phyloP scores from a whole-genome alignment of 306 rosid species.

The Leucaena leucocephala region DNA sequence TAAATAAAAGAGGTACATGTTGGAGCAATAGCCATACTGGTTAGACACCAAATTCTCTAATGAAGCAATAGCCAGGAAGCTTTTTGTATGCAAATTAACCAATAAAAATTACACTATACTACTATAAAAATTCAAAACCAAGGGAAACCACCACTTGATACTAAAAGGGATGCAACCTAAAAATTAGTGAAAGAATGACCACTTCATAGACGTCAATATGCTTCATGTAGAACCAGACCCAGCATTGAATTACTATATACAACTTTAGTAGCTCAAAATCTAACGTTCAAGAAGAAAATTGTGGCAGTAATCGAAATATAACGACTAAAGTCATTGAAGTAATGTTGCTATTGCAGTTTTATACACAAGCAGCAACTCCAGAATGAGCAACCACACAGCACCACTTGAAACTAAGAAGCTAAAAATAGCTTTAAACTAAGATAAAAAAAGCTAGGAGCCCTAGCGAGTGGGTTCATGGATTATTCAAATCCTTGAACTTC shows the following conservation, averaged over 20 bases:
- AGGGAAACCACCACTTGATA: slow-evolving; percentile 17
- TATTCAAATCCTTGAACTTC: slow-evolving; percentile 28
- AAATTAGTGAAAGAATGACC: slow-evolving; percentile 9
- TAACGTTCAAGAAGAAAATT: slow-evolving; percentile 26
- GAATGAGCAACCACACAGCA: slow-evolving; percentile 14
- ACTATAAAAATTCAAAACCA: slow-evolving; percentile 30
- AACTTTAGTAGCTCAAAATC: slow-evolving; percentile 7
- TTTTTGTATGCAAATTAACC: slow-evolving; percentile 28
- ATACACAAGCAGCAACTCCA: slow-evolving; percentile 27
- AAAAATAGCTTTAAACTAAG: no score
- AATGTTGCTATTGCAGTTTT: not conserved
- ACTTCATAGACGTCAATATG: slow-evolving; percentile 22
- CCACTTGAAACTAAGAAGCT: slow-evolving; percentile 28
- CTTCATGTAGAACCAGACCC: no score
- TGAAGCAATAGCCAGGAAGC: slow-evolving; percentile 52
- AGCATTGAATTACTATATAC: no score
- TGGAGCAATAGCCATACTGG: slow-evolving; percentile 61
- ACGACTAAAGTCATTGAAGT: slow-evolving; percentile 10
- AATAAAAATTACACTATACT: slow-evolving; percentile 1
- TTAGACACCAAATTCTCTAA: slow-evolving; percentile 55
- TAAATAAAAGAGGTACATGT: slow-evolving; percentile 53
- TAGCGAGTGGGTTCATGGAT: not conserved
- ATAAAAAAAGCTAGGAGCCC: slow-evolving; percentile 23
- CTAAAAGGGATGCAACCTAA: slow-evolving; percentile 20
- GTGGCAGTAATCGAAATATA: not conserved